A percentile compares a stretch with the other conserved stretches of the same genome.
These are phyloP conservation scores for Collybia mongolica DNA, from an alignment of 768 basidiomycete genomes.

Conservation along the genomic window DNA sequence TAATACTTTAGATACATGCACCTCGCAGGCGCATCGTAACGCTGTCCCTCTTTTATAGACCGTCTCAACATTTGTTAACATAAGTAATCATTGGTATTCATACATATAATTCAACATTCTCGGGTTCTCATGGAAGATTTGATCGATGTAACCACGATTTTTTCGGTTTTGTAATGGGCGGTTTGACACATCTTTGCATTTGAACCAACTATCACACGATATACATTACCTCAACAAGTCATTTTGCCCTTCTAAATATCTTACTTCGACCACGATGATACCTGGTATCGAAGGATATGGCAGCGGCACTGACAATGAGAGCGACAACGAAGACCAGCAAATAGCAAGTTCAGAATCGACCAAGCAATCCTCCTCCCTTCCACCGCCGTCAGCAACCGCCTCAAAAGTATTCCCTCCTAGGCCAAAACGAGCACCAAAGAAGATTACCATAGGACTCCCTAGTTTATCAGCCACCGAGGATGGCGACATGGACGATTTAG, in stretches of 20 bases:
- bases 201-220: no score
- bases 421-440: constrained; percentile 50
- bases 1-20: constrained; percentile 1
- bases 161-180: not conserved
- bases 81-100: no score
- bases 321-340: constrained; percentile 27
- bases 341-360: constrained; percentile 8
- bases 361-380: constrained; percentile 15
- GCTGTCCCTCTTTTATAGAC: constrained; percentile 22
- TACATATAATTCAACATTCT: not conserved
- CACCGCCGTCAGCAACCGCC: constrained; percentile 26
- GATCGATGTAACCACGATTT: not conserved
- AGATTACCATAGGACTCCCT: constrained; percentile 62
- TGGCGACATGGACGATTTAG: constrained; percentile 37
- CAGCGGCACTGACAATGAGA: constrained; percentile 64
- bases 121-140: not conserved
- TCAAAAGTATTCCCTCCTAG: constrained; percentile 25
- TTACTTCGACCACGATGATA: constrained; percentile 36
- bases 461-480: constrained; percentile 31
- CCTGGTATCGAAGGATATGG: constrained; percentile 78
- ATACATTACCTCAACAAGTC: no score
- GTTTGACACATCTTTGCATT: no score
- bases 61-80: not conserved
- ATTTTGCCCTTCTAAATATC: no score
- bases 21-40: not conserved